phyloP scores from a whole-genome alignment of 768 basidiomycete genomes.

The Pulveroboletus sp. region DNA sequence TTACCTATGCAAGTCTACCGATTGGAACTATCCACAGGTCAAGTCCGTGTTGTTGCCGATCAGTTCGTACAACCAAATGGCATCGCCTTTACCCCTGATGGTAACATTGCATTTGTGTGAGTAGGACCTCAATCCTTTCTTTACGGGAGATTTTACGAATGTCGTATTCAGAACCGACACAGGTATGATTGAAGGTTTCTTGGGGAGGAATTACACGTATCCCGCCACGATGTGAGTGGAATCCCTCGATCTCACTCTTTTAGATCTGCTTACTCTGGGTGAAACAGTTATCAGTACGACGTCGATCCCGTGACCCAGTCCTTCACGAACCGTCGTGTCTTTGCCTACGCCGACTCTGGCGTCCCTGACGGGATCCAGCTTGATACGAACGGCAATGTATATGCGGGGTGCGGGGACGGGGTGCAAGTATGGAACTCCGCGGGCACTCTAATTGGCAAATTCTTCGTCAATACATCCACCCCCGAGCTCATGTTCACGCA shows the following conservation, averaged over 20 bases:
- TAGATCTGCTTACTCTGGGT: not conserved
- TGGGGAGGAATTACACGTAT: conserved; percentile 49
- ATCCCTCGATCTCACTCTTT: not conserved
- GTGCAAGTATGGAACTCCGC: conserved; percentile 56
- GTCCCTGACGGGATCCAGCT: conserved; percentile 65
- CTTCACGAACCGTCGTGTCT: conserved; percentile 59
- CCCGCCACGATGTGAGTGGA: conserved; percentile 65
- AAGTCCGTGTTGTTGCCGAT: conserved; percentile 70
- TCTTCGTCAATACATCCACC: conserved; percentile 25
- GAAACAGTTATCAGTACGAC: conserved; percentile 60
- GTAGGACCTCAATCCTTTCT: not conserved
- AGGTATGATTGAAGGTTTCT: conserved; percentile 32
- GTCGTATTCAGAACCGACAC: conserved; percentile 32
- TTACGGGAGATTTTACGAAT: conserved; percentile 4
- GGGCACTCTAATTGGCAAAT: conserved; percentile 45
- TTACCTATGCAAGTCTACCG: conserved; percentile 30
- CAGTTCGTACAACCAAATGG: conserved; percentile 43
- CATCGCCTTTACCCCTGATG: not conserved
- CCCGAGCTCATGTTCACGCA: conserved; percentile 42
- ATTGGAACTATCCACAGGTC: conserved; percentile 55
- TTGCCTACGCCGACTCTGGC: conserved; percentile 64
- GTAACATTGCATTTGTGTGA: not conserved
- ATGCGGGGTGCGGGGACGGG: conserved; percentile 66
- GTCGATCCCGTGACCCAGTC: conserved; percentile 51
- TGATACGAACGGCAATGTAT: conserved; percentile 63